Base-by-base conservation (phyloP, 306 rosid genomes). In the Arachis stenosperma region DNA sequence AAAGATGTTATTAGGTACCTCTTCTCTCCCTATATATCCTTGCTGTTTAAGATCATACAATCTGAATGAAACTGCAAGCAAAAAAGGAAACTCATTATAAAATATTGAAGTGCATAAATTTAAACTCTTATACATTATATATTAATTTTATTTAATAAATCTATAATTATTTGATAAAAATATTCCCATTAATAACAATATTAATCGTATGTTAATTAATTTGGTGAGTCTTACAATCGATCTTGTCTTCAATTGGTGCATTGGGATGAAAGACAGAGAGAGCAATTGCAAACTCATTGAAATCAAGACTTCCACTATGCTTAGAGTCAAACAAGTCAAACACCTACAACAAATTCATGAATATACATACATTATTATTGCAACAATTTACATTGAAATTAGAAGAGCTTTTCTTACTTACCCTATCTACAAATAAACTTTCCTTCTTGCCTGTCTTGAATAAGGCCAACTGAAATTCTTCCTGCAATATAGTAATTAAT, bases 351-450 rank as follows among this genome's bases (percentile, higher is more conserved):
- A 71, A 78, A 74, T 44, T 58, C 15, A 27, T 33, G 61, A 55
- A 56, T 33, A 33, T 33, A 33, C 3, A 33, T 33, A 33, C 3
- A 33, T 33, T 33, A 33, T 4, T 2, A 33, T 33, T 33, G 3
- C 27, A 22, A 33, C 37, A 33, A 33, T 2, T 33, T 33, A 2
- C 37, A 33, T 33, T 2, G 37, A 33, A 33, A 33, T 33, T 2
- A 33, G 37, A 33, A 33, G 37, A 33, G 4, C 3, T 33, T 33
- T 33, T 79, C 58, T 56, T 46, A 73, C 76, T 30, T 79, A 89
- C 97, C 90, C 96, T 85, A 66, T 89, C 97, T 7, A 93, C 96
- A 88, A 89, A 89, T 83, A 92, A 86, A 68, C 97, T 89, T 71
- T 85, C 88, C 75, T 88, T 92, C 72, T 89, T 78, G 82, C 74